These are phyloP conservation scores for Comarum palustre DNA, from an alignment of 306 rosid species.

Conservation along the genomic window DNA sequence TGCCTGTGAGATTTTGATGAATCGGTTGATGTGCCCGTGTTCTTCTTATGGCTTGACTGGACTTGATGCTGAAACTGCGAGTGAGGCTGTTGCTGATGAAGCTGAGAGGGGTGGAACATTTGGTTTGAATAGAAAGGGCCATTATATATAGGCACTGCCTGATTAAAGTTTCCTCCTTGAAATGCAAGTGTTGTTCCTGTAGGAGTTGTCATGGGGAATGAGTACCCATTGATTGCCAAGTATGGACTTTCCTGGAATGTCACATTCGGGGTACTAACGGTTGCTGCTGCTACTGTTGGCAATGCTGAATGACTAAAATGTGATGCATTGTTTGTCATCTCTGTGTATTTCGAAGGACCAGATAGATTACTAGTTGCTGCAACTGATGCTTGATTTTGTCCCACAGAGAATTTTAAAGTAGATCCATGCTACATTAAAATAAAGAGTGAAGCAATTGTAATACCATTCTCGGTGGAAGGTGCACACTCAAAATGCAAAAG, in stretches of 20 bases:
- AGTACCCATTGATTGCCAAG: conserved; percentile 48
- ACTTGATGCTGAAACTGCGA: conserved; percentile 37
- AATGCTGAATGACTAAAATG: conserved; percentile 35
- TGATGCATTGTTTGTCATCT: conserved; percentile 33
- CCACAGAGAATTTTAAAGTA: conserved; percentile 37
- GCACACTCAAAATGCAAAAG: conserved; percentile 12
- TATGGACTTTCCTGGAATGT: conserved; percentile 46
- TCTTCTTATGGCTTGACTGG: conserved; percentile 40
- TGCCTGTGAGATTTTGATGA: conserved; percentile 49
- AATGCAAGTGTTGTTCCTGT: conserved; percentile 41
- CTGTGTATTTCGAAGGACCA: conserved; percentile 31
- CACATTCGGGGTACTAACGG: conserved; percentile 41
- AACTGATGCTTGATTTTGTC: conserved; percentile 46
- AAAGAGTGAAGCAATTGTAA: conserved; percentile 15
- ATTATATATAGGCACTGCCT: conserved; percentile 43
- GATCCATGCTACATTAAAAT: conserved; percentile 48
- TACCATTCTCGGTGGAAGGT: conserved; percentile 1
- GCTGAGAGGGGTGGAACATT: conserved; percentile 49
- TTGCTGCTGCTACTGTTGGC: conserved; percentile 42
- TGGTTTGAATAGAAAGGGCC: conserved; percentile 55
- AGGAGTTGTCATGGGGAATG: conserved; percentile 52
- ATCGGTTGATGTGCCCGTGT: conserved; percentile 31
- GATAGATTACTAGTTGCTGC: conserved; percentile 37
- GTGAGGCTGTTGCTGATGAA: conserved; percentile 50
- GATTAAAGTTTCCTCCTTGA: conserved; percentile 47